A percentile compares a stretch with the other conserved stretches of the same genome.
Conservation (phyloP, 768 basidiomycete species). For the Psilocybe sp. region DNA sequence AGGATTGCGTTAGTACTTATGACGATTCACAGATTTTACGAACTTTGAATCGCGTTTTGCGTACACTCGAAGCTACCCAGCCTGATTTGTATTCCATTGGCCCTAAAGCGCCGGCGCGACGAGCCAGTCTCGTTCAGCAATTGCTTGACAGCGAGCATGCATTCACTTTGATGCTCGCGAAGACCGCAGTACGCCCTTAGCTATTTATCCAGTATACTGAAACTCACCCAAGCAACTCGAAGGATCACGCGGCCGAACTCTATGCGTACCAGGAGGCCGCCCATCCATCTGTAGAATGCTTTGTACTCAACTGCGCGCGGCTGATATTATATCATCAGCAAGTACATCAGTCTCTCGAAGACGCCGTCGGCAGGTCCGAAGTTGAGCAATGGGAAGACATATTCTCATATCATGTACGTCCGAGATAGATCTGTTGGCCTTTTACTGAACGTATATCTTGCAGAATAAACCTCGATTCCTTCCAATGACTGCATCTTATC, state of each 20-base stretch:
- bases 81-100: slow-evolving; percentile 33
- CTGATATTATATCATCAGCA: slow-evolving; percentile 25
- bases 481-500: slow-evolving; percentile 31
- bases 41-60: slow-evolving; percentile 30
- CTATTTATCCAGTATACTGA: not conserved
- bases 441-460: not conserved
- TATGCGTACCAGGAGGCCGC: slow-evolving; percentile 17
- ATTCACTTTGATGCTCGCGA: slow-evolving; percentile 25
- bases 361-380: slow-evolving; percentile 3
- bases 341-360: slow-evolving; percentile 14
- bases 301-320: slow-evolving; percentile 24
- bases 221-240: not conserved
- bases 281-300: slow-evolving; percentile 22
- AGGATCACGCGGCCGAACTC: slow-evolving; percentile 31
- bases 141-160: slow-evolving; percentile 29
- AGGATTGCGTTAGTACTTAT: too few relatives aligned
- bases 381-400: slow-evolving; percentile 22
- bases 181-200: slow-evolving; percentile 25
- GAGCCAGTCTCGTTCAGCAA: slow-evolving; percentile 25
- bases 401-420: slow-evolving; percentile 22
- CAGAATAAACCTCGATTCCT: slow-evolving; percentile 24
- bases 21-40: slow-evolving; percentile 26
- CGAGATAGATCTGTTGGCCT: not conserved
- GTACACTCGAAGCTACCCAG: slow-evolving; percentile 31
- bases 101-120: slow-evolving; percentile 19